Base-by-base conservation (phyloP, 1,284 basidiomycete species). In the Heterobasidion annosum region DNA sequence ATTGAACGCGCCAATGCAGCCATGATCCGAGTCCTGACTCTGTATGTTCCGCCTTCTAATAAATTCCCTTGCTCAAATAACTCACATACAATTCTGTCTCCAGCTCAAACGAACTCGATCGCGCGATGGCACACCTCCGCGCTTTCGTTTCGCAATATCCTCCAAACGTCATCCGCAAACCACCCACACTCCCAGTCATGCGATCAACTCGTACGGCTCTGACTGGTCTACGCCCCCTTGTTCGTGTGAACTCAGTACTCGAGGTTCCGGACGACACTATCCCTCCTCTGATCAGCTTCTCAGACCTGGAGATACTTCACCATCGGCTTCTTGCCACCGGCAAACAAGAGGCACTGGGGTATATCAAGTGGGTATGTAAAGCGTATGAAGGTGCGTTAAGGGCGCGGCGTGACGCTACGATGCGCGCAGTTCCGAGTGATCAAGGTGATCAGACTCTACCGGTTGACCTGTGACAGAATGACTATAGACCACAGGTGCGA, bases 1-100 rank as follows among this genome's bases (percentile, higher is more conserved):
- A 73, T 86, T n/a, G 88, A 91, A 64, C 76, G 76, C 43, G 81
- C 79, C 2, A 77, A 88, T 64, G 65, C 73, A 1, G 82, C 83
- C 19, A 82, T 81, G 73, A 80, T 90, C 56, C 74, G 80, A n/a
- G 66, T 82, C 12, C 68, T 82, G 3, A 62, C 81, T 16, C 54
- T 82, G 85, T 90, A 66, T 57, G 86, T 70, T 18, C 46, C 54
- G 18, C 48, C 25, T 5, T 25, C 34, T 25, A 25, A 25, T 1
- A 3, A 25, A 25, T 53, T 54, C 1, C 53, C 10, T 40, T 50
- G 50, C 18, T 51, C 54, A 32, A 54, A 48, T 19, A n/a, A 57
- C 16, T 54, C 47, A 42, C 56, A 33, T 34, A 48, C 46, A 44
- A 7, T 35, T 46, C 49, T 13, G 51, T 40, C 34, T 47, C 34